Base-by-base conservation (phyloP, 2,329 filamentous ascomycete species). In the Neopestalotiopsis clavispora region DNA sequence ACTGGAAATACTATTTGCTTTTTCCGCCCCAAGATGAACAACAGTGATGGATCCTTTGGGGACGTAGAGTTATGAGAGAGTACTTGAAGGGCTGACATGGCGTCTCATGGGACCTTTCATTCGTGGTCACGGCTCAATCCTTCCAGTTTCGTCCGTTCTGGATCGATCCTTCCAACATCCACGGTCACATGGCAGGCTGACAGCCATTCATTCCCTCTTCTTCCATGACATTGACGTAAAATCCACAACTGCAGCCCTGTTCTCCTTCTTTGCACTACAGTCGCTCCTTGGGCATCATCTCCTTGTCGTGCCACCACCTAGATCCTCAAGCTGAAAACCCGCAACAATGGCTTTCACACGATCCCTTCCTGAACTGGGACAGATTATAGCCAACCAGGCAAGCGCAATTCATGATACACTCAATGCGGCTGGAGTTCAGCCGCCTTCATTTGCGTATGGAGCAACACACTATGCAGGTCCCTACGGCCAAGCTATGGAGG, bases 351-450 rank as follows among this genome's bases (percentile, higher is more conserved):
- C 68, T 7, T 45, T 28, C 13, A 67, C 60, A 23, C 60, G 68
- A 14, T 65, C 65, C n/a, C 66, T 69, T 5, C 68, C 68, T 7
- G 56, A 69, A 56, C 62, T 69, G 12, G 68, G 60, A 13, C 68
- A 65, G 17, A 61, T 69, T 42, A 66, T 69, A 30, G 67, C 68
- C 12, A 56, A 61, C 17, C 58, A 65, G 14, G 58, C 68, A 28
- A 69, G 66, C 56, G 49, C 42, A n/a, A 65, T 69, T 9, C 65
- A 67, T 14, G 66, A 69, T 32, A 42, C 38, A 13, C 65, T 65
- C 61, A 62, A 69, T 17, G 40, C 38, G 56, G 56, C 64, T 20
- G 61, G 59, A 14, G 45, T 69, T 23, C 60, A 59, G 6, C 68
- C 67, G 60, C 68, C 68, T 1, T 69, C 68, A 2, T 68, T 69